Evolutionary conservation across 192 early-diverging fungal genomes (phyloP).

Genomic region (Diversispora eburnea): DNA sequence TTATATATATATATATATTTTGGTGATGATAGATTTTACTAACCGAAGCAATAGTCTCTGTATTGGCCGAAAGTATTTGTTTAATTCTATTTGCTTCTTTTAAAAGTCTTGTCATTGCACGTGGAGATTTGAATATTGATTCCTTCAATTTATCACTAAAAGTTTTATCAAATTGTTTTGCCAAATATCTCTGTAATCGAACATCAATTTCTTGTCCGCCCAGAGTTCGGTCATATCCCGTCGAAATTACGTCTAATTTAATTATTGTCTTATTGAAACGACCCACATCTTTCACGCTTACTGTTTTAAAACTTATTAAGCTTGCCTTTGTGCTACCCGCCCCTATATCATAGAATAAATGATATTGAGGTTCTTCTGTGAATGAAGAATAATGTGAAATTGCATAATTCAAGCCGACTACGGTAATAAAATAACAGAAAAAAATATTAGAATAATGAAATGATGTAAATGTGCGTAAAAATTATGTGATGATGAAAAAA

Average conservation of each 20-base stretch:
- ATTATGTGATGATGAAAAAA: neutral
- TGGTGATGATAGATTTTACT: slow-evolving; percentile 23
- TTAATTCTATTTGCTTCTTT: slow-evolving; percentile 96
- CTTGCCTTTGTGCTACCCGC: slow-evolving; percentile 91
- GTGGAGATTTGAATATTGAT: slow-evolving; percentile 60
- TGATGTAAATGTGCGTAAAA: neutral
- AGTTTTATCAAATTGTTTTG: slow-evolving; percentile 64
- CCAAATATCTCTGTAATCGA: slow-evolving; percentile 75
- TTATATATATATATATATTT: neutral
- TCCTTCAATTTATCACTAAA: slow-evolving; percentile 46
- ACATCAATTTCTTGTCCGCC: slow-evolving; percentile 89
- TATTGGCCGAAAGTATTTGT: slow-evolving; percentile 93
- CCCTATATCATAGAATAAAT: slow-evolving; percentile 98
- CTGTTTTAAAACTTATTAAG: slow-evolving; percentile 72
- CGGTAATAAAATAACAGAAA: neutral
- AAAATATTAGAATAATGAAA: neutral
- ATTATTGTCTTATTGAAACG: slow-evolving; percentile 52
- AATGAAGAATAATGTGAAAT: slow-evolving; percentile 59
- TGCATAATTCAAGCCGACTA: slow-evolving; percentile 91
- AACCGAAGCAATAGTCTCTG: slow-evolving; percentile 76
- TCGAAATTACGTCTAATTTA: slow-evolving; percentile 76
- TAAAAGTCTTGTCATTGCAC: slow-evolving; percentile 85
- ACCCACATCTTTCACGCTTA: slow-evolving; percentile 54
- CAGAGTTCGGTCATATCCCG: slow-evolving; percentile 76
- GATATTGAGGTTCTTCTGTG: slow-evolving; percentile 60